phyloP scores from a whole-genome alignment of 371 early-diverging fungal genomes.

The Mucor circinelloides region DNA sequence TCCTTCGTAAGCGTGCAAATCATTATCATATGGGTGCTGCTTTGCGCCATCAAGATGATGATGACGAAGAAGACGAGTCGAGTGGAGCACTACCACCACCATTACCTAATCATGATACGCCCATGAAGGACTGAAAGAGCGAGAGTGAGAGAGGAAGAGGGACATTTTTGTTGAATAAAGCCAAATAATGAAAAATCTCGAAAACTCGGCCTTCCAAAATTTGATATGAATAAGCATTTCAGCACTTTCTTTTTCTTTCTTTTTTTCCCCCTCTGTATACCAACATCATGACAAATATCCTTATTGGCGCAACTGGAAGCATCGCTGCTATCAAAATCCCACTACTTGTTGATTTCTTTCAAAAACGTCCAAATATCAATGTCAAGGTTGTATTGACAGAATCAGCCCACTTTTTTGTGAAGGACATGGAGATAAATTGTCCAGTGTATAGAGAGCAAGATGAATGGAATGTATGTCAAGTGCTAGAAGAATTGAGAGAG shows the following conservation, averaged over 20 bases:
- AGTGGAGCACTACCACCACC: background rate
- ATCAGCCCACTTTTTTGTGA: slow-evolving; percentile 83
- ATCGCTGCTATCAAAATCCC: slow-evolving; percentile 91
- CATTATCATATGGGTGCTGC: slow-evolving; percentile 72
- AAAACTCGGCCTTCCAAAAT: no score
- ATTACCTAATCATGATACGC: background rate
- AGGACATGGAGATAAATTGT: slow-evolving; percentile 48
- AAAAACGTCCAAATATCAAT: slow-evolving; percentile 44
- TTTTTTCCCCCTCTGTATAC: background rate
- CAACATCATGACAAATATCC: slow-evolving; percentile 52
- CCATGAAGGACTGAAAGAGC: background rate
- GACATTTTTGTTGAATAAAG: no score
- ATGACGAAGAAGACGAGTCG: slow-evolving; percentile 16
- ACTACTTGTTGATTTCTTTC: slow-evolving; percentile 49
- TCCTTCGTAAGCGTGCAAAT: slow-evolving; percentile 72
- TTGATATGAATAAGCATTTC: no score
- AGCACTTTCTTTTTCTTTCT: no score
- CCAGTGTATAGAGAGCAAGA: slow-evolving; percentile 77
- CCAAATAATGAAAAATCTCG: no score
- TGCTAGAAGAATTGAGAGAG: background rate
- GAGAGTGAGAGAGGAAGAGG: no score
- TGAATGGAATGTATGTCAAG: slow-evolving; percentile 76
- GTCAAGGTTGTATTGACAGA: slow-evolving; percentile 77
- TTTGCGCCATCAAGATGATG: slow-evolving; percentile 40
- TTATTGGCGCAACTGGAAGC: slow-evolving; percentile 88